A percentile compares a stretch with the other conserved stretches of the same genome.
Evolutionary conservation across 148 eudicot genomes (phyloP).

Genomic region (Vaccinium darrowii): DNA sequence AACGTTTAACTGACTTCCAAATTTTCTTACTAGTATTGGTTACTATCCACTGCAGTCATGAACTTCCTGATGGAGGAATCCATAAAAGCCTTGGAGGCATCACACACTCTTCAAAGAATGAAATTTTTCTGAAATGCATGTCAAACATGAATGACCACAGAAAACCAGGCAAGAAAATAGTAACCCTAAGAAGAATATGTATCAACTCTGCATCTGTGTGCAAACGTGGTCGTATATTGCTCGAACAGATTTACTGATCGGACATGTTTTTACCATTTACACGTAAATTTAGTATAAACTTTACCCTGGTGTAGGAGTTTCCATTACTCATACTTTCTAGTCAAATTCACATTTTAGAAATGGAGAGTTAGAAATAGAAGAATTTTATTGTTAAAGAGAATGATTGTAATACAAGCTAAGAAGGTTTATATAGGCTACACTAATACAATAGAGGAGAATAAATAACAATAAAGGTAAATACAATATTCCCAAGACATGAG

Average conservation of each 20-base stretch:
- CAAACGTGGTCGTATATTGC: not conserved
- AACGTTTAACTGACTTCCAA: not conserved
- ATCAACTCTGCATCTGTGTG: not conserved
- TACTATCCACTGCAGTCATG: not conserved
- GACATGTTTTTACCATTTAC: not conserved
- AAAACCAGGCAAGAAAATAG: not conserved
- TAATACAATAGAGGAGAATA: not conserved
- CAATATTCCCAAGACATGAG: not conserved
- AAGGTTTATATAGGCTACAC: not conserved
- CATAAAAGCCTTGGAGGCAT: not conserved
- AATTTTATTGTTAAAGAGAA: not conserved
- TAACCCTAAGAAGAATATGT: not conserved
- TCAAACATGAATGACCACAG: not conserved
- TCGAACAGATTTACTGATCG: not conserved
- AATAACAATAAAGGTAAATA: not conserved
- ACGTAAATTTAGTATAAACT: not conserved
- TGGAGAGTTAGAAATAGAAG: not conserved
- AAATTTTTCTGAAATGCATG: not conserved
- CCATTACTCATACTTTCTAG: not conserved
- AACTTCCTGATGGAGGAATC: not conserved
- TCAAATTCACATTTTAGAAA: not conserved
- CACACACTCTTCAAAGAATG: not conserved
- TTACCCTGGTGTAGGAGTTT: not conserved
- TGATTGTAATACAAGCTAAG: not conserved
- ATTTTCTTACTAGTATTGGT: not conserved